Percentiles rank a stretch among this genome's conserved stretches.
phyloP scores from a whole-genome alignment of 768 basidiomycete species.

The Termitomyces sp. region DNA sequence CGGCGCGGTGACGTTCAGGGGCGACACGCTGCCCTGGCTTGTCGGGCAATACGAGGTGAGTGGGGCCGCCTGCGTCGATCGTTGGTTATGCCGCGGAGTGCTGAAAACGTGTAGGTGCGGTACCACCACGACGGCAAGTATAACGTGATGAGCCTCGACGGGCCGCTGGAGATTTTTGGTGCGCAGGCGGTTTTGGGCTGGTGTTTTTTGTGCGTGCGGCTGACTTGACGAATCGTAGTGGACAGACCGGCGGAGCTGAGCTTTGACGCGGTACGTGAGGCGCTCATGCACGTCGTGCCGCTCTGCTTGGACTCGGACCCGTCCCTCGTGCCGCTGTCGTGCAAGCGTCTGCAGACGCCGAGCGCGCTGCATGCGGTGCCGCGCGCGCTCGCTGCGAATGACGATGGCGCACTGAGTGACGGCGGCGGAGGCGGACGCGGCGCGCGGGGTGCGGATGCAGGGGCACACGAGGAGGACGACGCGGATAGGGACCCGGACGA shows the following conservation, averaged over 20 bases:
- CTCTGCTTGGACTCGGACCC: too few species aligned
- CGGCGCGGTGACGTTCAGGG: slow-evolving; percentile 72
- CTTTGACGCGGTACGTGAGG: too few species aligned
- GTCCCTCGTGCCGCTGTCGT: too few species aligned
- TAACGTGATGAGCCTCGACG: slow-evolving; percentile 85
- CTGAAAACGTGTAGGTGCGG: slow-evolving; percentile 45
- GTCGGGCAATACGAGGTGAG: slow-evolving; percentile 82
- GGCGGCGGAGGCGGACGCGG: neutral
- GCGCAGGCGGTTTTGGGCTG: slow-evolving; percentile 27
- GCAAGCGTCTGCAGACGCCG: slow-evolving; percentile 11
- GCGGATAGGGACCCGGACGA: slow-evolving; percentile 74
- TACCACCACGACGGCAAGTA: slow-evolving; percentile 98
- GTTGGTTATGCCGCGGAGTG: neutral
- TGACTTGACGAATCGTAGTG: too few species aligned
- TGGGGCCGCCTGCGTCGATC: too few species aligned
- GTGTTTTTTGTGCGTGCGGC: too few species aligned
- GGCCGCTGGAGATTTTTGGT: slow-evolving; percentile 89
- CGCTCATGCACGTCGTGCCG: too few species aligned
- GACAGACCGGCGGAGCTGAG: too few species aligned
- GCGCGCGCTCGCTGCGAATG: neutral
- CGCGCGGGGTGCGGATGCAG: neutral
- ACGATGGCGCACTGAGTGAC: neutral
- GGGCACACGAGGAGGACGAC: slow-evolving; percentile 10
- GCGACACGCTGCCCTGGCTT: slow-evolving; percentile 80
- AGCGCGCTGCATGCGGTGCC: neutral